Evolutionary conservation across 129 eudicot genomes (phyloP).

Genomic region (Apium graveolens): DNA sequence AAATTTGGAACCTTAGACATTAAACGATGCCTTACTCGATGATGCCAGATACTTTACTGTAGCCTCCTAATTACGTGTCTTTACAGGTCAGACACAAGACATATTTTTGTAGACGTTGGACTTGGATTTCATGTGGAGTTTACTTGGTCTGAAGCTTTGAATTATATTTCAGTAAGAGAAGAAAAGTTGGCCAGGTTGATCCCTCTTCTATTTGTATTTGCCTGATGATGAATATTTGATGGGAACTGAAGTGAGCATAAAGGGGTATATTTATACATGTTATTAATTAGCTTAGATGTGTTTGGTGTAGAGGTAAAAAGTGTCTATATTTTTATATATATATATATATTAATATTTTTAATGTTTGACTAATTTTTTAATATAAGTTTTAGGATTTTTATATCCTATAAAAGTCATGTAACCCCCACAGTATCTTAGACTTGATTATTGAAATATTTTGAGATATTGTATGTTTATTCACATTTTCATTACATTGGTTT

Average conservation of each 20-base stretch:
- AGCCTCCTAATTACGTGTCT: neutral
- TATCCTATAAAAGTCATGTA: neutral
- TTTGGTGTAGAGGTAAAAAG: neutral
- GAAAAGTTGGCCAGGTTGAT: conserved; percentile 59
- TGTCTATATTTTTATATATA: neutral
- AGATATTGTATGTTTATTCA: too few species aligned
- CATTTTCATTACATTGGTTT: too few species aligned
- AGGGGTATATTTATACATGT: neutral
- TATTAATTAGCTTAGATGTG: neutral
- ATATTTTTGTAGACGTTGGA: conserved; percentile 86
- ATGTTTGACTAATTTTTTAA: neutral
- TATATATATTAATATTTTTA: neutral
- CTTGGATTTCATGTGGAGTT: conserved; percentile 95
- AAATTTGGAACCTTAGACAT: neutral
- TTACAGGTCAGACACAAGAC: conserved; percentile 79
- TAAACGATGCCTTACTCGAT: neutral
- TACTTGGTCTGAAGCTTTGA: conserved; percentile 92
- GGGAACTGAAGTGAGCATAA: neutral
- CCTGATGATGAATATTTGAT: neutral
- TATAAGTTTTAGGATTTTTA: neutral
- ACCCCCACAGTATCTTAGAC: neutral
- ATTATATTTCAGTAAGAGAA: conserved; percentile 61
- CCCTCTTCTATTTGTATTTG: neutral
- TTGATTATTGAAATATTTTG: neutral
- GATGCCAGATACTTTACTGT: neutral